These are phyloP conservation scores for Ascosphaera acerosa DNA, from an alignment of 2,329 filamentous ascomycete genomes.

Conservation along the genomic window DNA sequence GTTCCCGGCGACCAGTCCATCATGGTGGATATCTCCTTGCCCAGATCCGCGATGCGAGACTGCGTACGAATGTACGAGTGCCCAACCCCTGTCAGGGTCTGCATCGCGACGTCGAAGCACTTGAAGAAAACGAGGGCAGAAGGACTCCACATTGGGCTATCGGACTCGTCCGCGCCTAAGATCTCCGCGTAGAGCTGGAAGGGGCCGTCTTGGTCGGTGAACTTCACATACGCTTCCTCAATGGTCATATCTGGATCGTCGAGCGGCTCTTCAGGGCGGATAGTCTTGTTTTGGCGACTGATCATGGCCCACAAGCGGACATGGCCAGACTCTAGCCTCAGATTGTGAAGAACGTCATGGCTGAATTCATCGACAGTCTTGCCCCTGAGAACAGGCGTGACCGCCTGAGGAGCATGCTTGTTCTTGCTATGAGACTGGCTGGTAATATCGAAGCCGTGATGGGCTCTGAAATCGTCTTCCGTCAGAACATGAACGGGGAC, in stretches of 20 bases:
- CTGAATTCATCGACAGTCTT: slow-evolving; percentile 55
- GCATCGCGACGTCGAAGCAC: slow-evolving; percentile 56
- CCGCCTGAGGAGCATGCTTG: slow-evolving; percentile 44
- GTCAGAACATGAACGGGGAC: slow-evolving; percentile 63
- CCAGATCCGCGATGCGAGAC: slow-evolving; percentile 68
- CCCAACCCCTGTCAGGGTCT: slow-evolving; percentile 49
- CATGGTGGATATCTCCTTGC: slow-evolving; percentile 47
- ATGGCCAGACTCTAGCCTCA: slow-evolving; percentile 38
- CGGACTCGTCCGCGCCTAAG: slow-evolving; percentile 35
- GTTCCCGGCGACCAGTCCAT: slow-evolving; percentile 71
- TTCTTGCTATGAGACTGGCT: slow-evolving; percentile 34
- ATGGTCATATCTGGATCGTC: slow-evolving; percentile 51
- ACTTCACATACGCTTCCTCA: slow-evolving; percentile 46
- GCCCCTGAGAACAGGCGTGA: slow-evolving; percentile 48
- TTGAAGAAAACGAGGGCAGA: slow-evolving; percentile 76
- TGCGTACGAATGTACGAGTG: slow-evolving; percentile 72
- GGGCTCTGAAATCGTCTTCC: slow-evolving; percentile 52
- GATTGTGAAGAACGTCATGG: slow-evolving; percentile 41
- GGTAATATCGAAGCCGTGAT: slow-evolving; percentile 65
- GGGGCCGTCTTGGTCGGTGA: slow-evolving; percentile 33
- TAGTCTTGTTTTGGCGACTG: slow-evolving; percentile 92
- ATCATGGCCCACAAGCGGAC: slow-evolving; percentile 93
- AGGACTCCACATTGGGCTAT: slow-evolving; percentile 17
- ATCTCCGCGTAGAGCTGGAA: slow-evolving; percentile 76
- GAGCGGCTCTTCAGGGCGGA: slow-evolving; percentile 69